Conservation (phyloP, 495 filamentous ascomycete genomes). For the Tuber melanosporum region DNA sequence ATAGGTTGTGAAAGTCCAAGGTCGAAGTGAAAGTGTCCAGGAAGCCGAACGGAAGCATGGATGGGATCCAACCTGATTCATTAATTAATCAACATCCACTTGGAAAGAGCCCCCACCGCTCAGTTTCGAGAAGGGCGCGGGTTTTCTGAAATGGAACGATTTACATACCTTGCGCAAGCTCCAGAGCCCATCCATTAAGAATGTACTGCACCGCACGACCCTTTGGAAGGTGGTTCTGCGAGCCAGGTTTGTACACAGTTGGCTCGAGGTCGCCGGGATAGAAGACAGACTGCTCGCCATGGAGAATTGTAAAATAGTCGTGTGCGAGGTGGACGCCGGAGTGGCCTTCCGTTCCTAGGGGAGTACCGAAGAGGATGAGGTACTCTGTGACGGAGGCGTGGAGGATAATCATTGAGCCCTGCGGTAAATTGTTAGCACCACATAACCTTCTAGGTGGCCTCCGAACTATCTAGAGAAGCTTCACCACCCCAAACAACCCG, state of each 20-base stretch:
- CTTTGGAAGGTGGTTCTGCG: conserved; percentile 68
- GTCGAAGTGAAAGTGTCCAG: conserved; percentile 70
- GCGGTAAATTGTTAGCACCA: not conserved
- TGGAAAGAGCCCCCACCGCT: not conserved
- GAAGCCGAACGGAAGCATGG: conserved; percentile 81
- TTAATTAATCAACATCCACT: not conserved
- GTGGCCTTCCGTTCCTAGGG: conserved; percentile 84
- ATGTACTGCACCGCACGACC: conserved; percentile 82
- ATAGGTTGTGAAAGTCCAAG: conserved; percentile 70
- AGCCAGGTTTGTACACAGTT: conserved; percentile 67
- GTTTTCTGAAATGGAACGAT: not conserved
- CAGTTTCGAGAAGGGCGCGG: not conserved
- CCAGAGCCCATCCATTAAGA: conserved; percentile 70
- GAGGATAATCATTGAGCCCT: conserved; percentile 77
- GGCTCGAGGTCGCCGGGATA: conserved; percentile 61
- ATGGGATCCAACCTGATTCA: conserved; percentile 65
- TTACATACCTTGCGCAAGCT: conserved; percentile 62
- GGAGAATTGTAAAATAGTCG: conserved; percentile 87
- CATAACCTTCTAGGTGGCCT: not conserved
- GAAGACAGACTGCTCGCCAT: conserved; percentile 66
- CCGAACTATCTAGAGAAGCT: not conserved
- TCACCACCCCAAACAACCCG: not conserved
- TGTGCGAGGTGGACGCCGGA: conserved; percentile 79
- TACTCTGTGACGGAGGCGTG: conserved; percentile 74
- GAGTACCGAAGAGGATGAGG: conserved; percentile 74